Percentiles rank a stretch among this genome's conserved stretches.
phyloP scores from a whole-genome alignment of 129 eudicot species.

The Flaveria sonorensis region DNA sequence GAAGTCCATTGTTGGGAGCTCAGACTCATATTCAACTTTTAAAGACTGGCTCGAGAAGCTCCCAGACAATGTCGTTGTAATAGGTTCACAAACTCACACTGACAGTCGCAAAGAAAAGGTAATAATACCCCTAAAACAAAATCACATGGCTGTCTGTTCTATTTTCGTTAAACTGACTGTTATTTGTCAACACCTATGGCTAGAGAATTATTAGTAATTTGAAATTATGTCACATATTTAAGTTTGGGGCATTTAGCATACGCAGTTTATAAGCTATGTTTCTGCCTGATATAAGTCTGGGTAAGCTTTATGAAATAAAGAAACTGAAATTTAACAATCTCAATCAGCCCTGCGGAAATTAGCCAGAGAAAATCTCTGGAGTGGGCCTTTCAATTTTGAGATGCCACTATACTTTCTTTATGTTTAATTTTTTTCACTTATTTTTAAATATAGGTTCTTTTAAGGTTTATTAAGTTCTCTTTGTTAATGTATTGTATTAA shows the following conservation, averaged over 20 bases:
- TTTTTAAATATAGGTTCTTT: background rate
- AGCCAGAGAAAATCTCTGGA: background rate
- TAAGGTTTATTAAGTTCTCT: background rate
- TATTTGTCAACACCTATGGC: background rate
- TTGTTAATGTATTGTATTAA: slow-evolving; percentile 5
- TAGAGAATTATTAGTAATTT: background rate
- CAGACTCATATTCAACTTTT: slow-evolving; percentile 59
- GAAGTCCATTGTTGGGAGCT: slow-evolving; percentile 77
- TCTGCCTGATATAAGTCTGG: background rate
- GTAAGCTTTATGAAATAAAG: background rate
- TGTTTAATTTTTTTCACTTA: background rate
- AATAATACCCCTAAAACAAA: slow-evolving; percentile 5
- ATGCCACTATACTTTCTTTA: background rate
- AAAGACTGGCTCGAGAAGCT: slow-evolving; percentile 70
- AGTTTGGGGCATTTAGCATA: slow-evolving; percentile 4
- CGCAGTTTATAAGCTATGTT: background rate
- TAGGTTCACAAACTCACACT: slow-evolving; percentile 78
- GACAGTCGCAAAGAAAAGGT: slow-evolving; percentile 89
- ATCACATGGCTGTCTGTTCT: background rate
- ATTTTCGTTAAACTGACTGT: background rate
- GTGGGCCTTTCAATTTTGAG: background rate
- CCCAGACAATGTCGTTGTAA: slow-evolving; percentile 79
- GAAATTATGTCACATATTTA: slow-evolving; percentile 1
- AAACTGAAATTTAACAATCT: background rate
- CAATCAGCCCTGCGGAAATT: background rate